Evolutionary conservation across 495 filamentous ascomycete species (phyloP), one percentile per base, ranked within the genome.

Genomic region (Geopyxis carbonaria): DNA sequence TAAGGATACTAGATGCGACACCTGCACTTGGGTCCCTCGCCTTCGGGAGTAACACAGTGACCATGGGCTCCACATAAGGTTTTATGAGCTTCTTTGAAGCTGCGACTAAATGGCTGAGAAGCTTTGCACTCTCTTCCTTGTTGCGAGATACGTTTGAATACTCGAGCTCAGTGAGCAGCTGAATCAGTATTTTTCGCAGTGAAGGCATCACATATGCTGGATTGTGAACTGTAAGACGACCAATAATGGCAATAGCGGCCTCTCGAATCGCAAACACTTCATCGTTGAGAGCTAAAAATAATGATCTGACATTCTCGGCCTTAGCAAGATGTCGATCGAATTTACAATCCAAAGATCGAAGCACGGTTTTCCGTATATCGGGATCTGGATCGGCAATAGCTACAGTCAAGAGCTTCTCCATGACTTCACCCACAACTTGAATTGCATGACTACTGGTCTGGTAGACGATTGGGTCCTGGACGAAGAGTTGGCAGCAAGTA

Each of bases 121-220:
- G 69, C 53, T 78, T 83, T 10, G 89, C 83, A 51, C 83, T 91
- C 57, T 99, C 85, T 61, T 95, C 87, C 49, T 94, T 93, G 56
- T 83, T 87, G 22, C 81, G 75, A 28, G 86, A 68, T 24, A 83
- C 84, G 53, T 85, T 87, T n/a, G 87, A 87, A 56, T 91, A 93
- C 45, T 89, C 83, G 23, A 99, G 72, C 49, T 93, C 85, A 14
- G 86, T 95, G 37, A 95, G 68, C 54, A 95, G 73, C 62, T 95
- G 92, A 43, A 99, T 86, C 22, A 99, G 69, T 30, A 85, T 73
- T 57, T 99, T 99, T 31, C 89, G 72, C 21, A 99, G 58, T 0
- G 86, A 84, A 3, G 89, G 89, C 49, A 95, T 89, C 42, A 99
- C 85, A 61, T 95, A 95, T 33, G 89, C 89, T 4, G 89, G 89